Percentiles rank a stretch among this genome's conserved stretches.
phyloP scores from a whole-genome alignment of 345 rosid genomes.

The Aquilaria sinensis region DNA sequence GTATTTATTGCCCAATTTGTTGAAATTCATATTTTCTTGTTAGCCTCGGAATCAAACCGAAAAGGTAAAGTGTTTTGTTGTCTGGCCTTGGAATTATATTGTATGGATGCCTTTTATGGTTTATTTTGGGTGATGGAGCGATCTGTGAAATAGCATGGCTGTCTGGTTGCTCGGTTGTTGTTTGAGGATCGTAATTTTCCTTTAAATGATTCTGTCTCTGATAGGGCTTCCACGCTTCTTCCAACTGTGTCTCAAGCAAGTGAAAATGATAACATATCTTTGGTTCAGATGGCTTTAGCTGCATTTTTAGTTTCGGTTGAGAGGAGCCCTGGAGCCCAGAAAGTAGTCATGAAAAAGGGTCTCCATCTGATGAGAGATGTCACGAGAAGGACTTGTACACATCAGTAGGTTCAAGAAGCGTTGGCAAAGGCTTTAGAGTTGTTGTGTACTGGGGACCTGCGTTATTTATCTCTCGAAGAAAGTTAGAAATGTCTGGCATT shows the following conservation, averaged over 20 bases:
- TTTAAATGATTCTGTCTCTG: slow-evolving; percentile 74
- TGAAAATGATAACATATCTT: slow-evolving; percentile 71
- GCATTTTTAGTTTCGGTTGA: slow-evolving; percentile 81
- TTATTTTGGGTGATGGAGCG: slow-evolving; percentile 34
- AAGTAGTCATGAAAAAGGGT: slow-evolving; percentile 74
- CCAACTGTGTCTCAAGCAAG: slow-evolving; percentile 72
- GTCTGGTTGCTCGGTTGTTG: slow-evolving; percentile 80
- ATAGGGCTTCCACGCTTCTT: slow-evolving; percentile 91
- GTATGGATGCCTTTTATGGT: too few relatives aligned
- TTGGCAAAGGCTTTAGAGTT: slow-evolving; percentile 84
- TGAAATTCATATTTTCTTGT: too few relatives aligned
- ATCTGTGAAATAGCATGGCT: slow-evolving; percentile 98
- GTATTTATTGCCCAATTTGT: too few relatives aligned
- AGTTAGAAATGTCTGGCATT: slow-evolving; percentile 84
- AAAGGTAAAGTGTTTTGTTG: too few relatives aligned
- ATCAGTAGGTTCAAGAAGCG: slow-evolving; percentile 72
- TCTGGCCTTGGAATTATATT: too few relatives aligned
- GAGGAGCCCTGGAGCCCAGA: slow-evolving; percentile 60
- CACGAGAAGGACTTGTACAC: slow-evolving; percentile 60
- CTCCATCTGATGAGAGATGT: slow-evolving; percentile 78
- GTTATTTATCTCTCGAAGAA: slow-evolving; percentile 66
- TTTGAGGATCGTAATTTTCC: slow-evolving; percentile 84
- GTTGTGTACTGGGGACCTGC: slow-evolving; percentile 54
- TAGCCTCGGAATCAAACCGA: too few relatives aligned
- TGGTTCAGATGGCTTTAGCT: slow-evolving; percentile 79